phyloP scores from a whole-genome alignment of 768 basidiomycete species.

The Naganishia kalamii region DNA sequence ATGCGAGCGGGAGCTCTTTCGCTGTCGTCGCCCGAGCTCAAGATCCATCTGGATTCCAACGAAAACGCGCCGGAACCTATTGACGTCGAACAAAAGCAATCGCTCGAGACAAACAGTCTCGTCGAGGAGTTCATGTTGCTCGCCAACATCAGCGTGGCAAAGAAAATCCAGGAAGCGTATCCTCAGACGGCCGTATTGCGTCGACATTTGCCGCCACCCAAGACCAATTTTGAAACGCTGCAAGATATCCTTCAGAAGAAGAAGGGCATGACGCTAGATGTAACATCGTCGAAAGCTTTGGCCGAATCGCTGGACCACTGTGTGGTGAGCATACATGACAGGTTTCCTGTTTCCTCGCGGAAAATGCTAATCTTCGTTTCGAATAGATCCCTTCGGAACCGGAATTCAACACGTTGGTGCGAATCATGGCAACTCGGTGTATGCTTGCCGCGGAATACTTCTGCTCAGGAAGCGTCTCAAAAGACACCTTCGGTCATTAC shows the following conservation, averaged over 20 bases:
- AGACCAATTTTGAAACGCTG: conserved; percentile 87
- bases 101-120: conserved; percentile 86
- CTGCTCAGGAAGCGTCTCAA: conserved; percentile 84
- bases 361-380: conserved; percentile 4
- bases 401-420: conserved; percentile 91
- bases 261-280: conserved; percentile 73
- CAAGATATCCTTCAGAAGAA: conserved; percentile 85
- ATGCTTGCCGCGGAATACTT: conserved; percentile 99
- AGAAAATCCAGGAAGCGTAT: conserved; percentile 85
- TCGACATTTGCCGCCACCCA: conserved; percentile 85
- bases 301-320: conserved; percentile 83
- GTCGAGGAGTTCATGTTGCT: conserved; percentile 99
- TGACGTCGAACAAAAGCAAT: conserved; percentile 91
- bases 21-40: conserved; percentile 95
- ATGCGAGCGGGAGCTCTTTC: conserved; percentile 97
- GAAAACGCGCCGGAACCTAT: conserved; percentile 86
- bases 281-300: conserved; percentile 81
- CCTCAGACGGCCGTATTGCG: conserved; percentile 87
- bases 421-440: conserved; percentile 98
- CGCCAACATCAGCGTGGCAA: conserved; percentile 89
- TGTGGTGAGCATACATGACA: conserved; percentile 54
- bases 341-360: neutral
- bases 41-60: conserved; percentile 85
- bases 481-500: conserved; percentile 92
- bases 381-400: conserved; percentile 70